Evolutionary conservation across 2,329 filamentous ascomycete species (phyloP), one percentile per base, ranked within the genome.

Genomic region (Reticulascus tulasneorum): DNA sequence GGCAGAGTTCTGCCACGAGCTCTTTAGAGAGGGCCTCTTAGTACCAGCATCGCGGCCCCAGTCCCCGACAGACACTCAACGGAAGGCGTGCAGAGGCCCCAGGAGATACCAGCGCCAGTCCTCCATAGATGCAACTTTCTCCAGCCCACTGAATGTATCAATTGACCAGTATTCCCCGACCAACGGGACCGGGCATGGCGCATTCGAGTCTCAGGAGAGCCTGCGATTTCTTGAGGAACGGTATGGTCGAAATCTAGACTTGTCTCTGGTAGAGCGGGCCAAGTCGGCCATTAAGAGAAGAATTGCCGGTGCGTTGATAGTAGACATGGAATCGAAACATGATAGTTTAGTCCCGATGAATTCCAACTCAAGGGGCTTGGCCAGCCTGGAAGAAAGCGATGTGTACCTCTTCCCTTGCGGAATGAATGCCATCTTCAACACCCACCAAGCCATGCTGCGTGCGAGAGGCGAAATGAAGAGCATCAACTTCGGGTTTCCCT

Each of bases 401-500:
- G 85, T 98, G 23, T 94, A 88, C 53, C 73, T 98, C 1, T 91
- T 85, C 37, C 86, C 91, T 1, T 83, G 77, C 25, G 93, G 93
- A 23, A 98, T 98, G 90, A 96, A 88, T 53, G 81, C 91, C 33
- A 96, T 98, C 28, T 98, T 88, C 66, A 88, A 87, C 49, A 75
- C 86, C 0, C 93, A 98, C 56, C 80, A 84, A 31, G 78, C 77
- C 27, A 67, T 96, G 33, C 66, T 91, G 44, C 66, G 69, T 33
- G 72, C 78, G 1, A 77, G 82, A 23, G 79, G 80, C 4, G 65
- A 71, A 7, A 55, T 77, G 41, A 85, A 86, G 60, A 94, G 88
- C 58, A 80, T 98, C 54, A 90, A 84, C 53, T 96, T 88, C 53
- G 93, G 93, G n/a, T 98, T 98, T 50, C 89, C 93, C 0, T 98